These are phyloP conservation scores for Blastobotrys niveus DNA, from an alignment of 1,139 yeast genomes.

Conservation along the genomic window DNA sequence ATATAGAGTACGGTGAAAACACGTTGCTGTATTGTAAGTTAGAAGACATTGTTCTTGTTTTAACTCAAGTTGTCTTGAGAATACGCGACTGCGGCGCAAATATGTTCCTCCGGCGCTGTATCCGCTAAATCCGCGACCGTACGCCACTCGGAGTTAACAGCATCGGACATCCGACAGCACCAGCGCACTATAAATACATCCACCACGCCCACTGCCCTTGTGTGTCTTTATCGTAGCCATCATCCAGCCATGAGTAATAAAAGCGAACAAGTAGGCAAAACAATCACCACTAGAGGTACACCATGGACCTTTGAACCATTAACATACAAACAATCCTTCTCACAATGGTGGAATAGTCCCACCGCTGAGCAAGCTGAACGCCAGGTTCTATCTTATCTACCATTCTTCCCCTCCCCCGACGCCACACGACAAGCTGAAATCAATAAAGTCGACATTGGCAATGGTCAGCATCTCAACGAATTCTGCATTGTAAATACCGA, in stretches of 20 bases:
- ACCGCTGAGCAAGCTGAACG: conserved; percentile 38
- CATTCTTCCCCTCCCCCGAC: conserved; percentile 51
- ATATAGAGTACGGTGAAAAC: too few species aligned
- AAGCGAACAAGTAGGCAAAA: background rate
- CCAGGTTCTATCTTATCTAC: conserved; percentile 42
- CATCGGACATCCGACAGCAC: too few species aligned
- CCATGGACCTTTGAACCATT: conserved; percentile 13
- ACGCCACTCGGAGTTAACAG: too few species aligned
- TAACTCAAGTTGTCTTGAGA: too few species aligned
- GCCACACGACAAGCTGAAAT: conserved; percentile 45
- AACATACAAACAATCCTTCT: conserved; percentile 36
- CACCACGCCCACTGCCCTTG: too few species aligned
- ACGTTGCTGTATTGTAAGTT: too few species aligned
- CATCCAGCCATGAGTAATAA: conserved; percentile 2
- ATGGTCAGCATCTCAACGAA: conserved; percentile 47
- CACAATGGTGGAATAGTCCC: conserved; percentile 41
- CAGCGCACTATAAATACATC: too few species aligned
- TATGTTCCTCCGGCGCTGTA: too few species aligned
- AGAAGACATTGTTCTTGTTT: too few species aligned
- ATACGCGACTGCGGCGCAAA: too few species aligned
- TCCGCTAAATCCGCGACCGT: too few species aligned
- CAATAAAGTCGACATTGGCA: conserved; percentile 47
- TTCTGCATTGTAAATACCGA: conserved; percentile 33
- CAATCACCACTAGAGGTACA: conserved; percentile 5
- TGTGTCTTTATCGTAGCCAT: too few species aligned